Evolutionary conservation across 441 rosid species (phyloP).

Genomic region (Syzygium syzygioides): DNA sequence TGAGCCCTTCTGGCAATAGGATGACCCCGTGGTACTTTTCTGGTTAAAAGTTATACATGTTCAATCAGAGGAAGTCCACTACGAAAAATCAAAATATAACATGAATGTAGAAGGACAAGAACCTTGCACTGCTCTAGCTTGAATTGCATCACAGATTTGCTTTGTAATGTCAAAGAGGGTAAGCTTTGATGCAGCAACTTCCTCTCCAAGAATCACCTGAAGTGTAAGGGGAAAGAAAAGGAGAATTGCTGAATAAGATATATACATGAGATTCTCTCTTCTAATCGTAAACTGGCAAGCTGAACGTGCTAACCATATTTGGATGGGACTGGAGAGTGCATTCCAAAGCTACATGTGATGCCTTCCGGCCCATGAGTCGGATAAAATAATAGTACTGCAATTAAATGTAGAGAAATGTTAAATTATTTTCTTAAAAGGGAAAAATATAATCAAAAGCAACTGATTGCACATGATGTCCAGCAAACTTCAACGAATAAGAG

Average conservation of each 20-base stretch:
- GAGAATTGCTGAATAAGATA: background rate
- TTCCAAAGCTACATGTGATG: constrained; percentile 97
- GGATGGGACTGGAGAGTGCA: constrained; percentile 99
- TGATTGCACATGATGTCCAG: background rate
- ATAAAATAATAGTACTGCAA: constrained; percentile 92
- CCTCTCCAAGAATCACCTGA: constrained; percentile 5
- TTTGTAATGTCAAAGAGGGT: constrained; percentile 9
- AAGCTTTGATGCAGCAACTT: constrained; percentile 9
- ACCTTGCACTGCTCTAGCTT: constrained; percentile 1
- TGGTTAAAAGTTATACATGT: constrained; percentile 2
- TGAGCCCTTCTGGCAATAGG: constrained; percentile 95
- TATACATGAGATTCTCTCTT: background rate
- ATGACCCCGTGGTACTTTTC: constrained; percentile 96
- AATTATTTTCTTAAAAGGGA: background rate
- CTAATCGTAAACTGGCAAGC: background rate
- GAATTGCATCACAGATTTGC: constrained; percentile 5
- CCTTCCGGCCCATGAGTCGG: constrained; percentile 96
- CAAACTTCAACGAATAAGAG: background rate
- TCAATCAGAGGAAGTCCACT: background rate
- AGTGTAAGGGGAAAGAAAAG: background rate
- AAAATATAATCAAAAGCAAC: background rate
- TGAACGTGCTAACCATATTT: constrained; percentile 60
- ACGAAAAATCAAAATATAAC: background rate
- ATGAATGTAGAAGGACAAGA: background rate
- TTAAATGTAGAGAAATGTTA: background rate